Base-by-base conservation (phyloP, 441 rosid genomes). In the Raphanus hybrid region DNA sequence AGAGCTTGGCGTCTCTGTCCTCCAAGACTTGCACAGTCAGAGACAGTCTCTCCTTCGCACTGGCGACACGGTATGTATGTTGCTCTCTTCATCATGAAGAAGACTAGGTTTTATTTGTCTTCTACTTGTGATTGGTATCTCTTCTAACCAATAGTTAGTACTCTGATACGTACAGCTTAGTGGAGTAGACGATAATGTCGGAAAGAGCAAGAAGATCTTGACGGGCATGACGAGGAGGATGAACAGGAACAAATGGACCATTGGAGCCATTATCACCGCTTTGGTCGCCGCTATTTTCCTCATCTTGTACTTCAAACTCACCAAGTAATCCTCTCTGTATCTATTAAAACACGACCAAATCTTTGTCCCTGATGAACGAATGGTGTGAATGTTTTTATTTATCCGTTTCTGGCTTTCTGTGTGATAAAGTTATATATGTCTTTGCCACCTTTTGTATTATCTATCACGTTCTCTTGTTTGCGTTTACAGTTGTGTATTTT, bases 1-100 rank as follows among this genome's bases (percentile, higher is more conserved):
- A 86, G 98, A 94, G 9, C 95, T 94, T 34, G 98, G 99, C 39
- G 99, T 96, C 76, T 96, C 99, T 8, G 85, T 94, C 85, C 98
- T 96, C 76, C 92, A 92, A 69, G 98, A 96, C 82, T 80, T 96
- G 85, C 94, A 92, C 85, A 84, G 90, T 62, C 99, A 96, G 86
- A 71, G 98, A 58, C 92, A 96, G 74, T 78, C 98, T 80, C 98
- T 96, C 75, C 74, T 96, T 63, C 91, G 87, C 2, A 88, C 95
- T 58, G 78, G 89, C 20, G 84, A 89, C 81, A 88, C 94, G 74
- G 98, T 96, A 6, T 61, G 23, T 16, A 18, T 18, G 1, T 23
- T 5, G 9, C 5, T 4, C 18, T 52, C 58, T 34, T 26, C 1
- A 37, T 8, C 43, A 37, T 8, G 43, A 35, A 35, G 8, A 35